Percentiles rank a stretch among this genome's conserved stretches.
Evolutionary conservation across 1,139 yeast genomes (phyloP).

Genomic region (Protomyces lactucae-debilis): DNA sequence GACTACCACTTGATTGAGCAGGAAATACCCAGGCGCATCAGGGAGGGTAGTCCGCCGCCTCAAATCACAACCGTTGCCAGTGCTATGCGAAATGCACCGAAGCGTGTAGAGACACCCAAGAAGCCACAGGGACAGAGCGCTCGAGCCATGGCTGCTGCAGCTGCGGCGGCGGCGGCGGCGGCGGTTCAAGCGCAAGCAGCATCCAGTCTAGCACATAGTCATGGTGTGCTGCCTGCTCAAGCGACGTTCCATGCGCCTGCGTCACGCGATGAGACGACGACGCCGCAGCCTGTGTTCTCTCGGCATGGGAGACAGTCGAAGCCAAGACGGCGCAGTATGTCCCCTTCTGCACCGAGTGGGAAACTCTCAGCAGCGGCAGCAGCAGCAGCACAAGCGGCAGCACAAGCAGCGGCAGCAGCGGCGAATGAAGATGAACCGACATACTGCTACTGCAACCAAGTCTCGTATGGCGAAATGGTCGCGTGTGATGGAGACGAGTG

Average conservation of each 20-base stretch:
- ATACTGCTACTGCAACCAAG: conserved; percentile 93
- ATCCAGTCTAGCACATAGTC: not conserved
- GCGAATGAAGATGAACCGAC: conserved; percentile 55
- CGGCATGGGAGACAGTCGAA: conserved; percentile 24
- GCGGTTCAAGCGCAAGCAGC: not conserved
- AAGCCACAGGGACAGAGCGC: not conserved
- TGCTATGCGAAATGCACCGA: conserved; percentile 24
- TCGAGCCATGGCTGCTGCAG: not conserved
- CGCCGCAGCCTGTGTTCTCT: conserved; percentile 19
- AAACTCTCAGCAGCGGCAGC: conserved; percentile 4
- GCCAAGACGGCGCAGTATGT: conserved; percentile 15
- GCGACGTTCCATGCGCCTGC: not conserved
- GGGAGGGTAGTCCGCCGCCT: conserved; percentile 22
- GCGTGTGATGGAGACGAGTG: conserved; percentile 96
- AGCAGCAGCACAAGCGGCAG: conserved; percentile 2
- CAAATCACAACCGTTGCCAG: conserved; percentile 21
- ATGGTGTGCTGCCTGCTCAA: not conserved
- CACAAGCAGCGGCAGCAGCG: not conserved
- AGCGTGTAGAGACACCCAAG: conserved; percentile 23
- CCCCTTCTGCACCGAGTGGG: conserved; percentile 6
- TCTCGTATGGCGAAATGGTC: conserved; percentile 97
- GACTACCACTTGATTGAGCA: conserved; percentile 70
- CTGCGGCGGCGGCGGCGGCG: not conserved
- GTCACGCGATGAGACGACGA: conserved; percentile 13
- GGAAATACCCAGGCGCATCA: conserved; percentile 44